A percentile compares a stretch with the other conserved stretches of the same genome.
phyloP scores from a whole-genome alignment of 2,329 filamentous ascomycete species.

The Stachybotrys chlorohalonatus region DNA sequence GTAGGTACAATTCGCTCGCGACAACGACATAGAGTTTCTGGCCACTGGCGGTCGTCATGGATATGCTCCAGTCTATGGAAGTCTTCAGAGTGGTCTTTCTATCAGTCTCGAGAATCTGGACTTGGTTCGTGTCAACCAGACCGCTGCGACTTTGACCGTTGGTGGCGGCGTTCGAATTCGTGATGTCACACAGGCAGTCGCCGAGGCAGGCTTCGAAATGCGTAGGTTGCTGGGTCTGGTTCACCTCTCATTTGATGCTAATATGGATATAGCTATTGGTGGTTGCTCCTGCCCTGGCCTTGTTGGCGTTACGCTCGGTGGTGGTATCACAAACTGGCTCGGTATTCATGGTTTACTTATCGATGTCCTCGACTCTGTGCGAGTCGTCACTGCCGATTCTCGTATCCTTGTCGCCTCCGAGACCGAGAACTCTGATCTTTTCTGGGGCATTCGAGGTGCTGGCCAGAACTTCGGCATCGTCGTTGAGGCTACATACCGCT shows the following conservation, averaged over 20 bases:
- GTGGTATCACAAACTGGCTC: neutral
- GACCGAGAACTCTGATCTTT: slow-evolving; percentile 30
- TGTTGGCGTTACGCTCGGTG: neutral
- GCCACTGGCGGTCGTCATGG: neutral
- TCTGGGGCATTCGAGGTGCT: slow-evolving; percentile 39
- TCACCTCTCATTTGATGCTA: neutral
- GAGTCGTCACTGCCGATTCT: slow-evolving; percentile 29
- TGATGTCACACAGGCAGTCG: neutral
- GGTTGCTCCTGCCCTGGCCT: neutral
- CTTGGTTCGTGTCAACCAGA: neutral
- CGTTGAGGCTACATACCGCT: slow-evolving; percentile 4
- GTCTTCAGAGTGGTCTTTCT: neutral
- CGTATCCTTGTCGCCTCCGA: slow-evolving; percentile 26
- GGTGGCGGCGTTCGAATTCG: neutral
- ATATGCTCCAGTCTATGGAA: neutral
- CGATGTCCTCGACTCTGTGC: slow-evolving; percentile 29
- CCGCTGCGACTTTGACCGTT: neutral
- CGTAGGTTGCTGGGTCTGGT: neutral
- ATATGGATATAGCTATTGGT: neutral
- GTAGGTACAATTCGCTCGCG: neutral
- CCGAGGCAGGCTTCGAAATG: neutral
- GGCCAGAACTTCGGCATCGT: slow-evolving; percentile 35
- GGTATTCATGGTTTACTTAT: slow-evolving; percentile 36
- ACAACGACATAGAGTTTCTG: neutral
- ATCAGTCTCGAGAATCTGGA: neutral